These are phyloP conservation scores for Zymoseptoria tritici DNA, from an alignment of 2,329 filamentous ascomycete genomes.

Conservation along the genomic window DNA sequence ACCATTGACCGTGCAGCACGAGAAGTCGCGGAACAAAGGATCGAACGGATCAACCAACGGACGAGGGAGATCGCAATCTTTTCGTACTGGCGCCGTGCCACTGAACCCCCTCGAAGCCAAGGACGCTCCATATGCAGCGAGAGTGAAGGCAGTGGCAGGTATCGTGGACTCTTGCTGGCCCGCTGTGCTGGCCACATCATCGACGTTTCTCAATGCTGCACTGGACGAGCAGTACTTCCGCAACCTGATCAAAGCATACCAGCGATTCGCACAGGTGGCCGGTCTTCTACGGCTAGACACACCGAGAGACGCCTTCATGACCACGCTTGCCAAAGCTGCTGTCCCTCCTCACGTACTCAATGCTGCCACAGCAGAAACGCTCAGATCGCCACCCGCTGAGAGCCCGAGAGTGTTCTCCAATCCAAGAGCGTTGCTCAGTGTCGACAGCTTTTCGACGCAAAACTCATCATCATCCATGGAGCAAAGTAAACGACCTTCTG, in stretches of 20 bases:
- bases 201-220: constrained; percentile 86
- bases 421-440: constrained; percentile 63
- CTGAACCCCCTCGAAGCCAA: constrained; percentile 74
- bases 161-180: constrained; percentile 94
- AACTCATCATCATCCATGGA: constrained; percentile 48
- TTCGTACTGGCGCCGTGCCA: constrained; percentile 68
- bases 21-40: constrained; percentile 43
- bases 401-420: constrained; percentile 58
- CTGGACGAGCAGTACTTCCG: constrained; percentile 94
- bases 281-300: constrained; percentile 77
- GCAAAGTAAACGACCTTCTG: constrained; percentile 48
- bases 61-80: constrained; percentile 52
- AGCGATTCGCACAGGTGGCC: constrained; percentile 91
- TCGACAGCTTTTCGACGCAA: constrained; percentile 61
- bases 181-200: constrained; percentile 86
- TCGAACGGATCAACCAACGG: neutral
- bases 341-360: constrained; percentile 67
- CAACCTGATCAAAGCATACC: constrained; percentile 81
- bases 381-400: constrained; percentile 38
- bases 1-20: constrained; percentile 77
- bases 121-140: constrained; percentile 61
- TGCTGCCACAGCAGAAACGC: constrained; percentile 28
- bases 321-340: constrained; percentile 85
- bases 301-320: constrained; percentile 88
- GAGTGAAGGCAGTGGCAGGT: constrained; percentile 68